Percentiles rank a stretch among this genome's conserved stretches.
Evolutionary conservation across 163 green algal genomes (phyloP).

Genomic region (Dunaliella salina): DNA sequence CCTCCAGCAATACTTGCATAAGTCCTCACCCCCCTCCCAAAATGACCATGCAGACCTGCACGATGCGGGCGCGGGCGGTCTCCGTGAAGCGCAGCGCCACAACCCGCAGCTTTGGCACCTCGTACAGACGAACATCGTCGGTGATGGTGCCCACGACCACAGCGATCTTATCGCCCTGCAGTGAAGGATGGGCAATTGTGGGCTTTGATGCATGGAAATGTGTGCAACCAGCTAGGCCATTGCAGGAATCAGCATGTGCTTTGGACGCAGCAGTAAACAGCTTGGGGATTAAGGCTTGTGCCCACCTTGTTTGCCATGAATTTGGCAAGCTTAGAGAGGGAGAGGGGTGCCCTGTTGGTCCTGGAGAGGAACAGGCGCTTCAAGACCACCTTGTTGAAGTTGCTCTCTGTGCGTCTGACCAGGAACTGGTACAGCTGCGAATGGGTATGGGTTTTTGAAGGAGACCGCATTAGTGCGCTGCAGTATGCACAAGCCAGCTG

Average conservation of each 20-base stretch:
- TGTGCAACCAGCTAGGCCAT: no score
- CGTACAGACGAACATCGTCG: constrained; percentile 88
- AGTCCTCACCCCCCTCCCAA: no score
- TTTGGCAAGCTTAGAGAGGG: constrained; percentile 86
- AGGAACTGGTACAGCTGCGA: constrained; percentile 97
- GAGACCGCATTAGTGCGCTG: neutral
- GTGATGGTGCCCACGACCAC: constrained; percentile 94
- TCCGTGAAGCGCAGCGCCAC: constrained; percentile 91
- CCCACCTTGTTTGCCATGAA: constrained; percentile 92
- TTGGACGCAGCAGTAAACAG: no score
- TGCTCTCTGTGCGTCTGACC: constrained; percentile 83
- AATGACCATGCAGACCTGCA: constrained; percentile 62
- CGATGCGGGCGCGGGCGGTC: constrained; percentile 92
- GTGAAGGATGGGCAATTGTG: neutral
- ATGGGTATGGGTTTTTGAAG: neutral
- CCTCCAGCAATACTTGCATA: no score
- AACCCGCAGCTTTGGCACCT: constrained; percentile 92
- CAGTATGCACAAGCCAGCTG: no score
- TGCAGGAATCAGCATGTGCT: no score
- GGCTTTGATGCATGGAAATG: no score
- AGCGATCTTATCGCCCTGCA: constrained; percentile 87
- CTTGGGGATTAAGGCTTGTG: no score
- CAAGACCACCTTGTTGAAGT: constrained; percentile 97
- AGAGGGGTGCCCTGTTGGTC: constrained; percentile 91
- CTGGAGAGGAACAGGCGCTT: constrained; percentile 95